phyloP scores from a whole-genome alignment of 1,284 basidiomycete species.

The Xanthoconium separans region DNA sequence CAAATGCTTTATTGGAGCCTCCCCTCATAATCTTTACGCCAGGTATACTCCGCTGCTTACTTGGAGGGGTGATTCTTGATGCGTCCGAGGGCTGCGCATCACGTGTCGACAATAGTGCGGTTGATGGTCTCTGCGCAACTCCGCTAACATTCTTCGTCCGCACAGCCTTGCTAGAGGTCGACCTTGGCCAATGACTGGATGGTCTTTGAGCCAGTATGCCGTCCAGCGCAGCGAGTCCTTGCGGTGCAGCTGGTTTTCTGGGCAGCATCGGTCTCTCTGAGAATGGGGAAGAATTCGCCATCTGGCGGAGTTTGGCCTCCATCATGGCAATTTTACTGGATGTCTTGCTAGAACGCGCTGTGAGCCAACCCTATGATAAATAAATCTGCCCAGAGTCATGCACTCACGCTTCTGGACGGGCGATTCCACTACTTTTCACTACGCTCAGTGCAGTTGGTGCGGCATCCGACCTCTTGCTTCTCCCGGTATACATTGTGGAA shows the following conservation, averaged over 20 bases:
- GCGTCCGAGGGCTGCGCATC: constrained; percentile 17
- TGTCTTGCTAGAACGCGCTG: constrained; percentile 49
- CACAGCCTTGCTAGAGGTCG: background rate
- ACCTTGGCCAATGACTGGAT: background rate
- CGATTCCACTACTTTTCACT: constrained; percentile 68
- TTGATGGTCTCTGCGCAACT: background rate
- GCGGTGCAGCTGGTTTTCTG: constrained; percentile 18
- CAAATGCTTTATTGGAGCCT: constrained; percentile 10
- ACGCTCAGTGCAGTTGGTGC: constrained; percentile 87
- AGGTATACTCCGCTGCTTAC: constrained; percentile 32
- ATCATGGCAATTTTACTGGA: constrained; percentile 90
- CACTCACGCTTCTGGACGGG: constrained; percentile 61
- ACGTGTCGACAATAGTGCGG: background rate
- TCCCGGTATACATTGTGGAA: constrained; percentile 26
- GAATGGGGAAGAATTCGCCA: constrained; percentile 47
- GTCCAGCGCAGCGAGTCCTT: background rate
- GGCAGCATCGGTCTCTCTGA: constrained; percentile 24
- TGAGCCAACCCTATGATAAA: constrained; percentile 15
- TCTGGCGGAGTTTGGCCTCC: constrained; percentile 89
- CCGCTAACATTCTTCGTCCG: constrained; percentile 3
- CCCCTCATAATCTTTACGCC: constrained; percentile 35
- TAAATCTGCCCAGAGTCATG: background rate
- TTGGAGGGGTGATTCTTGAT: constrained; percentile 10
- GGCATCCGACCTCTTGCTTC: constrained; percentile 27
- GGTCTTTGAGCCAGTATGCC: constrained; percentile 1